phyloP scores from a whole-genome alignment of 306 rosid genomes.

The Rosa multiflora region DNA sequence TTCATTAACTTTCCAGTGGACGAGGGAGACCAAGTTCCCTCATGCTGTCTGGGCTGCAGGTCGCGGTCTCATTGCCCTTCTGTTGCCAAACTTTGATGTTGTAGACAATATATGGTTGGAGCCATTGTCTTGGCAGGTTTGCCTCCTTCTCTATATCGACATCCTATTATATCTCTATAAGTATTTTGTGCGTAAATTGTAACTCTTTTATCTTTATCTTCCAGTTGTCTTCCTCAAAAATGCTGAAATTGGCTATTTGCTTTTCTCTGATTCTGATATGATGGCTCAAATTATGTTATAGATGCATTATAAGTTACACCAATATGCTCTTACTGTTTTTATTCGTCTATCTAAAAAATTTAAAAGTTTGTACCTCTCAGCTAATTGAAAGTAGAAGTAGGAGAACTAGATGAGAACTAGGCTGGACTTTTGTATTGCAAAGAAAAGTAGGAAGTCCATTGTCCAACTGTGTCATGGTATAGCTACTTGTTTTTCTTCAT shows the following conservation, averaged over 20 bases:
- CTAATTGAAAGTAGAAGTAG: background rate
- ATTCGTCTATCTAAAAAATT: background rate
- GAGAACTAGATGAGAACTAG: background rate
- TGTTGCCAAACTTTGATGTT: conserved; percentile 84
- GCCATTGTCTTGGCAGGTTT: conserved; percentile 97
- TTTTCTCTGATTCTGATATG: background rate
- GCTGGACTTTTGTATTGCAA: background rate
- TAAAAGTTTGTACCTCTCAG: background rate
- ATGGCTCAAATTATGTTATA: background rate
- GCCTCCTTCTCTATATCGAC: conserved; percentile 24
- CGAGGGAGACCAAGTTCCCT: conserved; percentile 80
- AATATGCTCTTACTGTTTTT: background rate
- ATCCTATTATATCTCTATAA: background rate
- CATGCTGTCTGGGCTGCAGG: conserved; percentile 99
- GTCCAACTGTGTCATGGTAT: background rate
- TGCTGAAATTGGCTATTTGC: background rate
- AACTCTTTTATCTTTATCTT: background rate
- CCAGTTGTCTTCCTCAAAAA: background rate
- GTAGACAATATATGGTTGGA: conserved; percentile 95
- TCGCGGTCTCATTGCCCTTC: conserved; percentile 80
- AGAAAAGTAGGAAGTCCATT: background rate
- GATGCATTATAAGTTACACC: background rate
- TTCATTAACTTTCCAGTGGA: conserved; percentile 68
- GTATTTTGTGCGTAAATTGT: background rate
- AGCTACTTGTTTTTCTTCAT: background rate